Percentiles rank a stretch among this genome's conserved stretches.
Evolutionary conservation across 108 stramenopile genomes (phyloP).

Genomic region (Schizochytrium sp.): DNA sequence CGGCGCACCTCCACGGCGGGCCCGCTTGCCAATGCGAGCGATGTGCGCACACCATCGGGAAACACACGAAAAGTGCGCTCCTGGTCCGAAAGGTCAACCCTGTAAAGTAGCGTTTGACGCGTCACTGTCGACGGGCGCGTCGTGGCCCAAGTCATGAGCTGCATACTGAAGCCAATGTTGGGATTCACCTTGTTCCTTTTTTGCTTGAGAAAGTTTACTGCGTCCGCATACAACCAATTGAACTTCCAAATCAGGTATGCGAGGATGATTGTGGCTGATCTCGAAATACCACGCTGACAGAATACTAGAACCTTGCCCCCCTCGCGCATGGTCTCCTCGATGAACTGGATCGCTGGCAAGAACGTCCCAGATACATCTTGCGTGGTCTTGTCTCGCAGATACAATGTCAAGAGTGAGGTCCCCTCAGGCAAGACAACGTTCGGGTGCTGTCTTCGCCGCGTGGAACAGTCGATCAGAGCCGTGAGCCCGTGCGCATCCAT

Average conservation of each 20-base stretch:
- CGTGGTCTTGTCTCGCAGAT: neutral
- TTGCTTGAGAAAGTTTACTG: neutral
- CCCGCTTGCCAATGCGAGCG: neutral
- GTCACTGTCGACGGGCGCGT: neutral
- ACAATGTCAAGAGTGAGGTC: neutral
- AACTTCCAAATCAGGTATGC: neutral
- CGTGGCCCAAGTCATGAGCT: conserved; percentile 3
- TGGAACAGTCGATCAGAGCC: neutral
- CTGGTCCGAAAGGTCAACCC: neutral
- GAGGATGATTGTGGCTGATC: neutral
- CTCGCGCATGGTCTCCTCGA: neutral
- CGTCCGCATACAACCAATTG: neutral
- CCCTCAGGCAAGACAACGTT: neutral
- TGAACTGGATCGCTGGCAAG: neutral
- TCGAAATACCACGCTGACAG: neutral
- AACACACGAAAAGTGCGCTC: neutral
- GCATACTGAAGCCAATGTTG: neutral
- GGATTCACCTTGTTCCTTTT: neutral
- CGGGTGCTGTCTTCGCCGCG: neutral
- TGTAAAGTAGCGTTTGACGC: neutral
- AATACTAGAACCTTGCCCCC: neutral
- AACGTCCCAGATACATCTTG: neutral
- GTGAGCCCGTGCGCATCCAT: neutral
- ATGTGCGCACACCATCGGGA: neutral
- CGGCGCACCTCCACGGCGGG: neutral